Evolutionary conservation across 305 asterid species (phyloP).

Genomic region (Solanum hybrid): DNA sequence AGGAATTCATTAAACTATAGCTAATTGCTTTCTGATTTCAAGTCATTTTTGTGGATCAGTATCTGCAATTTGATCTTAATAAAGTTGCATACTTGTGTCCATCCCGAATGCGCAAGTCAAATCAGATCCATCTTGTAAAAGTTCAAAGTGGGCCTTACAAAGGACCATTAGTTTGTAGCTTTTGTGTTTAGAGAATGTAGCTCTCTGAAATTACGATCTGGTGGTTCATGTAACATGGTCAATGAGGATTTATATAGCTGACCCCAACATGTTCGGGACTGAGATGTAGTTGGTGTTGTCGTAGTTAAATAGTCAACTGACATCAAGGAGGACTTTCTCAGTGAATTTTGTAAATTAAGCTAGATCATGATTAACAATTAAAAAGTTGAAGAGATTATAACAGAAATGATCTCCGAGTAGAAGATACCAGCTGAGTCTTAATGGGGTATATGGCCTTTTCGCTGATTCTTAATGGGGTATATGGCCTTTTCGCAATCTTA

Average conservation of each 20-base stretch:
- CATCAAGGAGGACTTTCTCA: background rate
- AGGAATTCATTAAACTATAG: background rate
- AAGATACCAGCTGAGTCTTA: background rate
- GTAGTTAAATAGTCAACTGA: background rate
- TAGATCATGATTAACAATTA: background rate
- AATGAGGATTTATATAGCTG: background rate
- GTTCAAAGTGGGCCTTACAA: background rate
- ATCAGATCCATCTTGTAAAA: background rate
- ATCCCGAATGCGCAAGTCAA: background rate
- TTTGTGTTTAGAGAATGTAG: background rate
- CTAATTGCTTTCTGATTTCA: background rate
- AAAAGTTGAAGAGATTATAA: background rate
- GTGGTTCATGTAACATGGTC: background rate
- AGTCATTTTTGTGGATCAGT: background rate
- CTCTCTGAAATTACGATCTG: background rate
- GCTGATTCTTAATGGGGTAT: background rate
- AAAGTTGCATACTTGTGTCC: background rate
- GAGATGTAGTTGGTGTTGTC: background rate
- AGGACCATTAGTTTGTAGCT: background rate
- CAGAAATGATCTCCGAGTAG: background rate
- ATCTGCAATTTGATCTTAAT: background rate
- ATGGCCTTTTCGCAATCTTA: background rate
- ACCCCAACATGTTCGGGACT: background rate
- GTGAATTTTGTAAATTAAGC: background rate
- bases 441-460: background rate